These are phyloP conservation scores for Coemansia asiatica DNA, from an alignment of 192 early-diverging fungal species.

Conservation along the genomic window DNA sequence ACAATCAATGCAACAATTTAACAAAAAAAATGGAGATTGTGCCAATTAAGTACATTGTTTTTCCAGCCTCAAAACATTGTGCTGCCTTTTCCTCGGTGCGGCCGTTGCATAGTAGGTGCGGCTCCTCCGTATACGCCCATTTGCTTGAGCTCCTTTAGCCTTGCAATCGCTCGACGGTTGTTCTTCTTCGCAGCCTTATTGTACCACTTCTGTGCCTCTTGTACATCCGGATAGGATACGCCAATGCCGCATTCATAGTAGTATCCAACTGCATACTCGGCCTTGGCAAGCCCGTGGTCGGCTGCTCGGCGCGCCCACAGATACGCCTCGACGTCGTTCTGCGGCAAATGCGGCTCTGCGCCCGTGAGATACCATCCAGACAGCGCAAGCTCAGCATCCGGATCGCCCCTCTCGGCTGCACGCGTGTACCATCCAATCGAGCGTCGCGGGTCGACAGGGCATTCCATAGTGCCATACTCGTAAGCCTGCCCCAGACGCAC, in stretches of 20 bases:
- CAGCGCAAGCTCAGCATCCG: slow-evolving; percentile 88
- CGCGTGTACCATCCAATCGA: slow-evolving; percentile 97
- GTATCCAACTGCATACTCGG: slow-evolving; percentile 96
- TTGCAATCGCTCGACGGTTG: slow-evolving; percentile 77
- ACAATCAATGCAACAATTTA: neutral
- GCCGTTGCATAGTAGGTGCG: slow-evolving; percentile 19
- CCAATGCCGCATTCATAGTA: slow-evolving; percentile 93
- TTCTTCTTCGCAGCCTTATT: slow-evolving; percentile 78
- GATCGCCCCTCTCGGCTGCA: slow-evolving; percentile 87
- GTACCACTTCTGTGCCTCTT: slow-evolving; percentile 92
- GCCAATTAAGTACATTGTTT: neutral
- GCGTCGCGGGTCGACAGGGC: slow-evolving; percentile 80
- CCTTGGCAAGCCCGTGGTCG: slow-evolving; percentile 90
- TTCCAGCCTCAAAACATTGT: slow-evolving; percentile 30
- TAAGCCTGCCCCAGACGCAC: slow-evolving; percentile 88
- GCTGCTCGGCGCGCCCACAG: slow-evolving; percentile 96
- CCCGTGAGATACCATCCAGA: slow-evolving; percentile 99
- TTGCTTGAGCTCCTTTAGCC: slow-evolving; percentile 82
- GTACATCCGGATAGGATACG: slow-evolving; percentile 59
- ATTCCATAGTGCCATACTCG: slow-evolving; percentile 90
- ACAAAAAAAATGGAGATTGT: neutral
- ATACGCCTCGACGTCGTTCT: slow-evolving; percentile 94
- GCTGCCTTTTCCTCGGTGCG: slow-evolving; percentile 42
- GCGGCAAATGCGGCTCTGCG: slow-evolving; percentile 82
- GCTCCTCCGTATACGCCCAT: slow-evolving; percentile 45